Evolutionary conservation across 2,329 filamentous ascomycete genomes (phyloP), one percentile per base, ranked within the genome.

Genomic region (Xylariaceae sp.): DNA sequence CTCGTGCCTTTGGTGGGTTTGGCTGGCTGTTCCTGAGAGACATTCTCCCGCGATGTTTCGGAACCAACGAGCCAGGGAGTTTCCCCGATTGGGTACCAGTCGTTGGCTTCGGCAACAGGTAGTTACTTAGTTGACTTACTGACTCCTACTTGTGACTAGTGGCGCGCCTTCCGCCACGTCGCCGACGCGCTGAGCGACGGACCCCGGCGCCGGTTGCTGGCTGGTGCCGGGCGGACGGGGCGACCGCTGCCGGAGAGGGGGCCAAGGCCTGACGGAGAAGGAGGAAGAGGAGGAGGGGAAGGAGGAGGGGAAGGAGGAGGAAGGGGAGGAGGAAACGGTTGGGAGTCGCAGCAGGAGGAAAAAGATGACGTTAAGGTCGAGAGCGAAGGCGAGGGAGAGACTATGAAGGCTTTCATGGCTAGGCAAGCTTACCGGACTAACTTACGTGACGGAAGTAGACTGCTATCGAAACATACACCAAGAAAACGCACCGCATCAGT

Each of bases 121-220:
- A n/a, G n/a, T n/a, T n/a, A n/a, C n/a, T n/a, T n/a, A n/a, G n/a
- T n/a, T n/a, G n/a, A n/a, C n/a, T n/a, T n/a, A n/a, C n/a, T n/a
- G n/a, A n/a, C n/a, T n/a, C n/a, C n/a, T n/a, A n/a, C n/a, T n/a
- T n/a, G n/a, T n/a, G n/a, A n/a, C n/a, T n/a, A n/a, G n/a, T 47
- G 44, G 44, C 23, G 38, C 12, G 37, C 35, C 12, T 41, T 41
- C 22, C 34, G 40, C 2, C 26, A 40, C 13, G 35, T 32, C 1
- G 31, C 32, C 13, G 36, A 42, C 19, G 21, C 19, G 6, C 23
- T 40, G n/a, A 18, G 29, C 18, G 15, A 32, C 9, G 37, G 35
- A 12, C 33, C 28, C 4, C 26, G 25, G 16, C 8, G 19, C 4
- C 24, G 33, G 15, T 30, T 14, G 27, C 15, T 16, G 24, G 34